Evolutionary conservation across 2,329 filamentous ascomycete species (phyloP).

Genomic region (Dactylonectria macrodidyma): DNA sequence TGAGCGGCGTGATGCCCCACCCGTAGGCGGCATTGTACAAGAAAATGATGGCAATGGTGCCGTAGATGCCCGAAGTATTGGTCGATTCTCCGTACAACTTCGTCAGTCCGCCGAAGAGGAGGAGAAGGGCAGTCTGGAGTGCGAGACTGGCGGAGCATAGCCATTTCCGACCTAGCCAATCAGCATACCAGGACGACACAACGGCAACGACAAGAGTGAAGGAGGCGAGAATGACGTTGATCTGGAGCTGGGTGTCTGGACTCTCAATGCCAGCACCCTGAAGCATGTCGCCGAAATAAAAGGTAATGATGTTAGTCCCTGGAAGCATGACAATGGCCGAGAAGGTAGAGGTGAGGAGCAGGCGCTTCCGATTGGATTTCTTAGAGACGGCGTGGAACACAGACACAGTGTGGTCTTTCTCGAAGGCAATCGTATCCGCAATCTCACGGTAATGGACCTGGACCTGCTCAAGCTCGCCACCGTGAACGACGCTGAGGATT

Average conservation of each 20-base stretch:
- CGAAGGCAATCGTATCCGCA: constrained; percentile 29
- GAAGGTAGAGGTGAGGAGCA: constrained; percentile 17
- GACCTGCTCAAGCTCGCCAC: constrained; percentile 5
- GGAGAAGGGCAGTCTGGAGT: constrained; percentile 19
- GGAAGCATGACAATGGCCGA: constrained; percentile 34
- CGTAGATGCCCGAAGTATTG: constrained; percentile 51
- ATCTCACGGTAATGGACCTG: constrained; percentile 33
- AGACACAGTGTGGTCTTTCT: constrained; percentile 20
- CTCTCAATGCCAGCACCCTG: constrained; percentile 60
- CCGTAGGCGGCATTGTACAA: constrained; percentile 65
- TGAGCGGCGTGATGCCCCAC: constrained; percentile 48
- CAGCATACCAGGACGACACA: constrained; percentile 27
- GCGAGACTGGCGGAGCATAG: constrained; percentile 19
- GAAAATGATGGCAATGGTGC: constrained; percentile 63
- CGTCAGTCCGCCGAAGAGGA: constrained; percentile 27
- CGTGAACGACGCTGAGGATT: constrained; percentile 31
- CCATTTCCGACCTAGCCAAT: constrained; percentile 33
- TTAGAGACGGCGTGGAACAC: not conserved
- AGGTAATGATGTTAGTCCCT: constrained; percentile 31
- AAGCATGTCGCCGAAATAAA: constrained; percentile 56
- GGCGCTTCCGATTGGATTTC: constrained; percentile 21
- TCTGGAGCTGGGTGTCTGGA: constrained; percentile 56
- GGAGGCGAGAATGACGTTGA: constrained; percentile 42
- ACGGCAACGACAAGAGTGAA: constrained; percentile 40
- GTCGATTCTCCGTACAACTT: constrained; percentile 42